These are phyloP conservation scores for Phyllosticta citriasiana DNA, from an alignment of 2,329 filamentous ascomycete genomes.

Conservation along the genomic window DNA sequence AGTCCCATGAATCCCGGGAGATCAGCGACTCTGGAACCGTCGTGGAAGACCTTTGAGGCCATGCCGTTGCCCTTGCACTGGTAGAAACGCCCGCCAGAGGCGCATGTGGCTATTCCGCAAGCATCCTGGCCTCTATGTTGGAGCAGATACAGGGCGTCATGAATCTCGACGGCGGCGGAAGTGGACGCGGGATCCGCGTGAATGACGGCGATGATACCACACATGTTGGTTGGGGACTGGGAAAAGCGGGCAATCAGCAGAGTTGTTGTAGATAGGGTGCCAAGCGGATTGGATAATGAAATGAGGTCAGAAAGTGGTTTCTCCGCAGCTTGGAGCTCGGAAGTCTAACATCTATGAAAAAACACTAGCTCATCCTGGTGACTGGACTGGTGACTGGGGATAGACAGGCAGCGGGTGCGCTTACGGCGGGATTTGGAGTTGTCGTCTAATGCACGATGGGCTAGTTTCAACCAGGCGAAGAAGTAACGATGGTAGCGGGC, in stretches of 20 bases:
- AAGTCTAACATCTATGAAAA: constrained; percentile 35
- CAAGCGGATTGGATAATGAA: neutral
- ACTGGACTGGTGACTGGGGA: neutral
- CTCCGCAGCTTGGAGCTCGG: constrained; percentile 20
- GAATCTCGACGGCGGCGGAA: constrained; percentile 33
- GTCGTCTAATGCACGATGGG: neutral
- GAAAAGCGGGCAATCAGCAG: neutral
- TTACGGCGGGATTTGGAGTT: neutral
- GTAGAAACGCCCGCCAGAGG: constrained; percentile 67
- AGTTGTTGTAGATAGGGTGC: neutral
- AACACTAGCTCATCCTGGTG: constrained; percentile 16
- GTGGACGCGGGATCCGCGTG: constrained; percentile 30
- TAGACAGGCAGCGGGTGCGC: neutral
- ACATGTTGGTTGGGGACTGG: constrained; percentile 30
- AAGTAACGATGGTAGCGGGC: neutral
- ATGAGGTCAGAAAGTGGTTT: constrained; percentile 13
- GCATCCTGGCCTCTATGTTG: constrained; percentile 74
- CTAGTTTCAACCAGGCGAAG: neutral
- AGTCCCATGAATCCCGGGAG: constrained; percentile 81
- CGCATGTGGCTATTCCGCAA: constrained; percentile 70
- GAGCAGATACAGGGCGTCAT: constrained; percentile 28
- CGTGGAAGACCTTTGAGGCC: constrained; percentile 73
- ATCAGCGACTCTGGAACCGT: constrained; percentile 62
- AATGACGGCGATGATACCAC: constrained; percentile 42
- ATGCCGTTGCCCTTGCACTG: constrained; percentile 88